Evolutionary conservation across 2,329 filamentous ascomycete species (phyloP).

Genomic region (Stagonosporopsis tanaceti): DNA sequence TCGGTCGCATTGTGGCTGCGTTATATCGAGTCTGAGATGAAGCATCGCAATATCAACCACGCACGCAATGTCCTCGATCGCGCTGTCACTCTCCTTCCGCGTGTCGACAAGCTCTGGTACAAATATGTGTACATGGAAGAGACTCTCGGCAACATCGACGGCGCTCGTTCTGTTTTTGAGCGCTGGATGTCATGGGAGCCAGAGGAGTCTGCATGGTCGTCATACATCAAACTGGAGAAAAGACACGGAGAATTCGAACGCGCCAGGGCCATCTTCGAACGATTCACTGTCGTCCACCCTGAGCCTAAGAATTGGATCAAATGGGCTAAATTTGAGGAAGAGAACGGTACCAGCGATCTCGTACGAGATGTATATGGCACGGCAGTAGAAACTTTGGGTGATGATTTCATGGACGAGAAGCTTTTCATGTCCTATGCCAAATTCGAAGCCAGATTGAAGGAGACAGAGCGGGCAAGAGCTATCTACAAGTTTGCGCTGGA

Average conservation of each 20-base stretch:
- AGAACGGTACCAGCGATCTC: constrained; percentile 88
- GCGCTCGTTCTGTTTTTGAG: constrained; percentile 93
- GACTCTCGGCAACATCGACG: constrained; percentile 92
- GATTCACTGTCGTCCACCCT: constrained; percentile 91
- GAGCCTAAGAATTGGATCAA: constrained; percentile 98
- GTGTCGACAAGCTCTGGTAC: constrained; percentile 97
- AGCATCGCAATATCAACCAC: constrained; percentile 79
- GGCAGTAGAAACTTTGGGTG: constrained; percentile 87
- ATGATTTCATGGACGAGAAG: constrained; percentile 95
- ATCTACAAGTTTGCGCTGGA: constrained; percentile 98
- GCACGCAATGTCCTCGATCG: constrained; percentile 92
- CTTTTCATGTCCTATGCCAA: constrained; percentile 95
- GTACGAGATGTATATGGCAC: constrained; percentile 91
- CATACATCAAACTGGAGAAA: constrained; percentile 97
- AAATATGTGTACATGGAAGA: constrained; percentile 99
- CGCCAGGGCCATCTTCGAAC: constrained; percentile 86
- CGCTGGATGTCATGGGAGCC: constrained; percentile 99
- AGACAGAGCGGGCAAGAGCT: constrained; percentile 89
- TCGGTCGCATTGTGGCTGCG: constrained; percentile 88
- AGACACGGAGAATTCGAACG: constrained; percentile 90
- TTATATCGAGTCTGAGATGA: constrained; percentile 97
- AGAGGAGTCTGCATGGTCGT: constrained; percentile 92
- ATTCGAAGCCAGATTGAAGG: constrained; percentile 93
- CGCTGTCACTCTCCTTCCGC: constrained; percentile 88
- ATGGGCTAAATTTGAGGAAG: constrained; percentile 97